These are phyloP conservation scores for Yarrowia sp. DNA, from an alignment of 805 yeast genomes.

Conservation along the genomic window DNA sequence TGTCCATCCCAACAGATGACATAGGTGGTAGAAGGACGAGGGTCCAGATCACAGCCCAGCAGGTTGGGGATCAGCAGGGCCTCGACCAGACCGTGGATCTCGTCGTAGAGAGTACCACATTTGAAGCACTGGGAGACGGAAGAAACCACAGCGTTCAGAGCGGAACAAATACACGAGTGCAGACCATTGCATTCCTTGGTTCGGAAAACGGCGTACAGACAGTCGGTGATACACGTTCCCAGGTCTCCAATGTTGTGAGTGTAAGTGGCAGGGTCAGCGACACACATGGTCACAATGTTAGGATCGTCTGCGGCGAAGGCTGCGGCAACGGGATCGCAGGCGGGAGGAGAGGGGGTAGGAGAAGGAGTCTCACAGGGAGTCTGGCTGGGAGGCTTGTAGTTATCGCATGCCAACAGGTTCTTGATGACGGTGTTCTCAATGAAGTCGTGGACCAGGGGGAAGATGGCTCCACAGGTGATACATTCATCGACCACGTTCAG, in stretches of 20 bases:
- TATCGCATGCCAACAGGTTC: constrained; percentile 4
- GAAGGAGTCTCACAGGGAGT: constrained; percentile 8
- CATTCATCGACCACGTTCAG: constrained; percentile 29
- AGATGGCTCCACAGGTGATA: constrained; percentile 33
- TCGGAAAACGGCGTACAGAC: constrained; percentile 31
- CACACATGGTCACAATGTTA: constrained; percentile 40
- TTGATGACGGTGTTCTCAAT: constrained; percentile 21
- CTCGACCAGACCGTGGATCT: constrained; percentile 23
- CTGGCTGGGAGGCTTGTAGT: constrained; percentile 25
- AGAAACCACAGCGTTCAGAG: constrained; percentile 6
- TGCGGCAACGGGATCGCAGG: constrained; percentile 43
- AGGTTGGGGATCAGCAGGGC: constrained; percentile 30
- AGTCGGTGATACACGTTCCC: constrained; percentile 16
- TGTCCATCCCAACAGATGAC: constrained; percentile 17
- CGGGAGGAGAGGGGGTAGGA: constrained; percentile 34
- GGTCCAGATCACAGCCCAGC: constrained; percentile 18
- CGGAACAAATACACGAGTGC: constrained; percentile 16
- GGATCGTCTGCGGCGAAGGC: constrained; percentile 43
- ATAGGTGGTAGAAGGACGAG: constrained; percentile 31
- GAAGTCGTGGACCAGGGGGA: constrained; percentile 24
- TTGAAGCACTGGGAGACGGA: constrained; percentile 29
- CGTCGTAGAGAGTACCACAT: constrained; percentile 32
- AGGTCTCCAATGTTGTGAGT: constrained; percentile 32
- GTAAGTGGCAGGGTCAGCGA: constrained; percentile 31
- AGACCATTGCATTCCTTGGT: constrained; percentile 24